Conservation (phyloP, 2,329 filamentous ascomycete species). For the Monosporascus sp. region DNA sequence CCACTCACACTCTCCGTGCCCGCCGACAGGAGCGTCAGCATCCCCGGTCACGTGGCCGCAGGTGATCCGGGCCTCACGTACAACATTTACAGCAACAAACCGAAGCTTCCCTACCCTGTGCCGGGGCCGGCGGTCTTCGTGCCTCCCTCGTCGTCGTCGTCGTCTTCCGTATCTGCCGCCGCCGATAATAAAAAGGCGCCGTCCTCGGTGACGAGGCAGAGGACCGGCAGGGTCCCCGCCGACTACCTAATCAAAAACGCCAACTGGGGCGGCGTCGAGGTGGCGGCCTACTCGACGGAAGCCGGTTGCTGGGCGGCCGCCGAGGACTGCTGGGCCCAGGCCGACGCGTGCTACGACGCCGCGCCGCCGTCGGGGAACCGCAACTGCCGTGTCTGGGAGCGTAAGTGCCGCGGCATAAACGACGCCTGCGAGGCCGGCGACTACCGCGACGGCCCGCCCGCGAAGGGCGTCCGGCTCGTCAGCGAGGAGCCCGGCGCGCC, state of each 20-base stretch:
- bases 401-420: constrained; percentile 51
- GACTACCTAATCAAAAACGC: constrained; percentile 60
- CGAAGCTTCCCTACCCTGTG: constrained; percentile 49
- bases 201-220: constrained; percentile 36
- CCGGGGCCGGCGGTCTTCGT: constrained; percentile 53
- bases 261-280: constrained; percentile 66
- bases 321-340: constrained; percentile 53
- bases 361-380: constrained; percentile 53
- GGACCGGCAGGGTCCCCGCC: constrained; percentile 36
- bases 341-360: constrained; percentile 50
- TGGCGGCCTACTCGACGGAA: constrained; percentile 50
- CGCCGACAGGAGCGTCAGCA: constrained; percentile 46
- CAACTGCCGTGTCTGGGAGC: constrained; percentile 57
- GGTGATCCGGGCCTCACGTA: constrained; percentile 53
- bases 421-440: constrained; percentile 34
- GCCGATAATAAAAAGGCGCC: background rate
- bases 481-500: constrained; percentile 13
- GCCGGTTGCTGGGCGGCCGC: constrained; percentile 55
- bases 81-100: constrained; percentile 63
- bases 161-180: constrained; percentile 5
- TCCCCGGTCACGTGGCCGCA: constrained; percentile 59
- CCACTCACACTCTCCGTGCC: constrained; percentile 43
- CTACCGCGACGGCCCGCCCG: constrained; percentile 41
- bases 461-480: constrained; percentile 31
- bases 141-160: constrained; percentile 23